Percentiles rank a stretch among this genome's conserved stretches.
phyloP scores from a whole-genome alignment of 2,329 filamentous ascomycete species.

The Diaporthe citriasiana region DNA sequence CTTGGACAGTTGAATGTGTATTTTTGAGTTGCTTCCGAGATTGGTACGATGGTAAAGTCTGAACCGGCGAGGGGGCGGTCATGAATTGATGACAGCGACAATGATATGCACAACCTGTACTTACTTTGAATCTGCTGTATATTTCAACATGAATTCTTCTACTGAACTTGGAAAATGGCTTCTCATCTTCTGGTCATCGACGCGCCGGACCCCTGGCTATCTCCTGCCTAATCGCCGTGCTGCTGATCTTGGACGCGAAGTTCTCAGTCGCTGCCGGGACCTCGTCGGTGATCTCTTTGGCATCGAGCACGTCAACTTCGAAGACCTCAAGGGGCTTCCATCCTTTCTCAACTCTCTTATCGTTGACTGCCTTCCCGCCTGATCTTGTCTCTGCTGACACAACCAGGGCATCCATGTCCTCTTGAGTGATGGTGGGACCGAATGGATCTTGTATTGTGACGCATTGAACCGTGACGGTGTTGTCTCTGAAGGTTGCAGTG shows the following conservation, averaged over 20 bases:
- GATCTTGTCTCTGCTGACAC: constrained; percentile 89
- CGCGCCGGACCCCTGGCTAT: constrained; percentile 53
- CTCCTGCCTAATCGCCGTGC: constrained; percentile 81
- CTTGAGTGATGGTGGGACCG: constrained; percentile 89
- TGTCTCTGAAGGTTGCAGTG: constrained; percentile 70
- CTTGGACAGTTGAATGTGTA: neutral
- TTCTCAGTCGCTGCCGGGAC: constrained; percentile 62
- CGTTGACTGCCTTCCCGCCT: constrained; percentile 88
- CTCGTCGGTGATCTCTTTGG: constrained; percentile 66
- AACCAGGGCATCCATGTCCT: constrained; percentile 83
- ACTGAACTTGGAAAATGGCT: constrained; percentile 1
- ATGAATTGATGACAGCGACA: constrained; percentile 14
- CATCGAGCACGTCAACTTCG: constrained; percentile 90
- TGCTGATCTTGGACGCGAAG: constrained; percentile 91
- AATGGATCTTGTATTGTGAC: constrained; percentile 90
- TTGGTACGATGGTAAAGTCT: neutral
- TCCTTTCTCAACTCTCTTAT: constrained; percentile 80
- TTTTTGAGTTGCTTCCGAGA: neutral
- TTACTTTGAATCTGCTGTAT: constrained; percentile 18
- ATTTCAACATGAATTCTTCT: constrained; percentile 20
- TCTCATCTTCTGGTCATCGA: constrained; percentile 16
- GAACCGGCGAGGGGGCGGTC: neutral
- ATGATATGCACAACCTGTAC: constrained; percentile 15
- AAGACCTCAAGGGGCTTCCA: constrained; percentile 85
- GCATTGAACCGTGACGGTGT: constrained; percentile 77